Evolutionary conservation across 768 basidiomycete genomes (phyloP), one percentile per base, ranked within the genome.

Genomic region (Lentinula lateritia): DNA sequence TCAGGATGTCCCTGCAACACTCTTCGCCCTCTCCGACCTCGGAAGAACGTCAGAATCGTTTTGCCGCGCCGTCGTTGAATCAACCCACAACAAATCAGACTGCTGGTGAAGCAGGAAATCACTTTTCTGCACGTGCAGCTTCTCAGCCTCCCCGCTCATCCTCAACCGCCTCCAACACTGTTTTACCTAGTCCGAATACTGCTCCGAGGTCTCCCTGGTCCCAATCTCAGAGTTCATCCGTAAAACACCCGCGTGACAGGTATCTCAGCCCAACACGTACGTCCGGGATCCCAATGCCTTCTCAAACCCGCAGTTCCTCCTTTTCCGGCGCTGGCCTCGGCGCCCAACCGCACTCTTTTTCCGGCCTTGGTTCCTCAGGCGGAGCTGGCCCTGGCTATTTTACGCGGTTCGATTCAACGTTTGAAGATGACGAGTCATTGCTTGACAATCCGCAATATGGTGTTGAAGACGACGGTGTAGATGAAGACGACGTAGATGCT

Each of bases 371-470:
- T 34, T 23, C 58, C 20, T 48, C 58, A n/a, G 39, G 20, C 7
- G 35, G 35, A 9, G 46, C 18, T 60, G 23, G 13, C 13, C 2
- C 43, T 5, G 41, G 42, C 63, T 80, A 82, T 52, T 88, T 90
- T 69, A 74, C 81, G 20, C 70, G 76, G 9, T 92, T 92, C 71
- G 81, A 87, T 5, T 90, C 88, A 23, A 92, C 89, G 1, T 84
- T 89, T 66, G 91, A 92, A 74, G 90, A 92, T 66, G 90, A 92
- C 71, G 90, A 92, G 72, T 83, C 82, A 0, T 88, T 89, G 58
- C 74, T 72, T 7, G 36, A 52, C 8, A 41, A 42, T 50, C 23
- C 23, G 5, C 45, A 48, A n/a, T 32, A 35, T 50, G 58, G 18
- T 41, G 35, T 9, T 15, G 45, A 18, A 20, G 58, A 59, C 13